Base-by-base conservation (phyloP, 148 eudicot genomes). In the Bassia scoparia region DNA sequence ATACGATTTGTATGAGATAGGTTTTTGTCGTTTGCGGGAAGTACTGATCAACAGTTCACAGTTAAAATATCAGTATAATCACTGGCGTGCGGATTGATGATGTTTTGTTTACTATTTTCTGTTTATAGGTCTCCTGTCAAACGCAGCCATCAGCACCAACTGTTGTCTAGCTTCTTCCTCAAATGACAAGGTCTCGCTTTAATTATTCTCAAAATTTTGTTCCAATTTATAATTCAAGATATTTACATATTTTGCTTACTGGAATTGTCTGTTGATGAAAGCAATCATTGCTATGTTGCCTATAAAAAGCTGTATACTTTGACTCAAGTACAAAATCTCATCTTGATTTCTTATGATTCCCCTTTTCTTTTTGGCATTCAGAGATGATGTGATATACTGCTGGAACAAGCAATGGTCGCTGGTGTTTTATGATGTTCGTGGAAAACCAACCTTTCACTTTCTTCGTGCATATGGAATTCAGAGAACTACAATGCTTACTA, bases 121-220 rank as follows among this genome's bases (percentile, higher is more conserved):
- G 64, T 41, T 64, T 43, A 37, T 87, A 95, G 98, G 89, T 85
- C 67, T 95, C 98, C 76, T 95, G 98, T 97, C 72, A 85, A 81
- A 95, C 88, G 88, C 98, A 95, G 84, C 97, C 91, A 80, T 89
- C 98, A 55, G 98, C 98, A 30, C 98, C 98, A 64, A 87, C 92
- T 41, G 80, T 92, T 81, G 98, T 81, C 91, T 78, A 82, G 98
- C 80, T 95, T 91, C 93, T 65, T 97, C 98, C 71, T 83, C 96
- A 63, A 89, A 91, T 83, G 98, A 95, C 67, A 95, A 95, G 98
- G 98, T 91, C 49, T 61, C 55, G 73, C 67, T 65, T 66, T 59
- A 38, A 27, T 27, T 38, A 18, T 61, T 70, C n/a, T 46, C 17
- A n/a, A 63, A n/a, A 15, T 63, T 41, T 50, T 65, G 35, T 71